These are phyloP conservation scores for Periconia macrospinosa DNA, from an alignment of 2,329 filamentous ascomycete genomes.

Conservation along the genomic window DNA sequence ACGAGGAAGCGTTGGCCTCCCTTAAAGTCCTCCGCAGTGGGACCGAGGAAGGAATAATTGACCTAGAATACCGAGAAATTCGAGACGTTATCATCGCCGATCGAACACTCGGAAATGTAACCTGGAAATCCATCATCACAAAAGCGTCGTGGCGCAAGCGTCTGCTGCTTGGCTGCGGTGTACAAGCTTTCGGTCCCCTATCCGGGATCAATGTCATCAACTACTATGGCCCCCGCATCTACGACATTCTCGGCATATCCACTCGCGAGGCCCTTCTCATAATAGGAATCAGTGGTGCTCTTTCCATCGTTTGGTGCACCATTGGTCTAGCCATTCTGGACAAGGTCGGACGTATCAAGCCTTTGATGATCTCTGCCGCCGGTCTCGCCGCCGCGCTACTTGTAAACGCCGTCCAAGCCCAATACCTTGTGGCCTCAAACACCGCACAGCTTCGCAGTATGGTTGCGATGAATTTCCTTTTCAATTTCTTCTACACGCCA, in stretches of 20 bases:
- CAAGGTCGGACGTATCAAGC: conserved; percentile 52
- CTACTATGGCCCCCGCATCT: conserved; percentile 49
- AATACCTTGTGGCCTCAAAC: conserved; percentile 41
- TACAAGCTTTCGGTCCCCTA: conserved; percentile 54
- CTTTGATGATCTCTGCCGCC: conserved; percentile 49
- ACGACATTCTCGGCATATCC: conserved; percentile 48
- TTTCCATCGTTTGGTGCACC: conserved; percentile 53
- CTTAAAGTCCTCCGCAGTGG: conserved; percentile 22
- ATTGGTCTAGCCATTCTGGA: conserved; percentile 52
- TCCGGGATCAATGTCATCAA: conserved; percentile 53
- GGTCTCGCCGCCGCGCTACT: conserved; percentile 41
- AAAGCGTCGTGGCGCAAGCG: conserved; percentile 50
- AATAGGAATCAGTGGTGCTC: conserved; percentile 54
- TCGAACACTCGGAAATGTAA: conserved; percentile 34
- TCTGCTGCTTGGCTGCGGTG: conserved; percentile 51
- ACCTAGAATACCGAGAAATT: conserved; percentile 26
- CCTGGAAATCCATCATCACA: conserved; percentile 49
- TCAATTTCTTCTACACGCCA: conserved; percentile 49
- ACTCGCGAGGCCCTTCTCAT: conserved; percentile 53
- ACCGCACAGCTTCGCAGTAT: conserved; percentile 46
- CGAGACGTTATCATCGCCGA: conserved; percentile 24
- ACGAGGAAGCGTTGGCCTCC: conserved; percentile 48
- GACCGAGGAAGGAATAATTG: conserved; percentile 18
- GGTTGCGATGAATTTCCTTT: conserved; percentile 53
- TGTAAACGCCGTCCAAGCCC: conserved; percentile 45